Evolutionary conservation across 1,139 yeast species (phyloP).

Genomic region (Taphrina flavorubra): DNA sequence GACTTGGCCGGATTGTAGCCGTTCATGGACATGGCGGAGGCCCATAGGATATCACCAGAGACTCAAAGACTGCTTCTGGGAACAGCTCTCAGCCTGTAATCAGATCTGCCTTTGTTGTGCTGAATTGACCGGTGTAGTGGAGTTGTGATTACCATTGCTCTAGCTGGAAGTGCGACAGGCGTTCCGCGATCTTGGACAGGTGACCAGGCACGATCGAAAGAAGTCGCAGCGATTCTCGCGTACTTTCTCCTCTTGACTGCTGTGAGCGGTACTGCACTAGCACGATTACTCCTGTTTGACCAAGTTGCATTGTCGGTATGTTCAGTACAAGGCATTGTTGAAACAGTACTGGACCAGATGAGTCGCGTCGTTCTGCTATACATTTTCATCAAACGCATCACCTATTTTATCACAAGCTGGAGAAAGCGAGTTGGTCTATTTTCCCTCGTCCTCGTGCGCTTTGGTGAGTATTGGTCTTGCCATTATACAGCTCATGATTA

Average conservation of each 20-base stretch:
- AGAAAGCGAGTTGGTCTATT: not conserved
- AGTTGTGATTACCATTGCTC: not conserved
- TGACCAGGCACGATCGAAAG: not conserved
- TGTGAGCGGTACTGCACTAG: not conserved
- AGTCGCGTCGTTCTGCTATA: conserved; percentile 1
- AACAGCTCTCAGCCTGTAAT: not conserved
- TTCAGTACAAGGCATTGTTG: not conserved
- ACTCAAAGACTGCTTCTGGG: not conserved
- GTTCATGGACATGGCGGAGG: not conserved
- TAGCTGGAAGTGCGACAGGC: conserved; percentile 8
- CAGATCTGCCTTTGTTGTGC: not conserved
- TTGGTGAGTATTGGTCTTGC: conserved; percentile 1
- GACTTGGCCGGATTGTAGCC: no score
- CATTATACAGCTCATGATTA: not conserved
- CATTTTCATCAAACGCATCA: conserved; percentile 1
- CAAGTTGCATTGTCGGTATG: not conserved
- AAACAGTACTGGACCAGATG: conserved; percentile 8
- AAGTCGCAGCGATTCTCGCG: not conserved
- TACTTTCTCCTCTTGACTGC: not conserved
- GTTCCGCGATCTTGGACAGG: not conserved
- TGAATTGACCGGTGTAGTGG: not conserved
- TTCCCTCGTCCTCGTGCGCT: not conserved
- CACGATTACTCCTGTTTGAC: not conserved
- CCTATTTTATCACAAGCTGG: not conserved
- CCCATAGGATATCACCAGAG: not conserved